Conservation (phyloP, 2,329 filamentous ascomycete genomes). For the Dissoconium aciculare region DNA sequence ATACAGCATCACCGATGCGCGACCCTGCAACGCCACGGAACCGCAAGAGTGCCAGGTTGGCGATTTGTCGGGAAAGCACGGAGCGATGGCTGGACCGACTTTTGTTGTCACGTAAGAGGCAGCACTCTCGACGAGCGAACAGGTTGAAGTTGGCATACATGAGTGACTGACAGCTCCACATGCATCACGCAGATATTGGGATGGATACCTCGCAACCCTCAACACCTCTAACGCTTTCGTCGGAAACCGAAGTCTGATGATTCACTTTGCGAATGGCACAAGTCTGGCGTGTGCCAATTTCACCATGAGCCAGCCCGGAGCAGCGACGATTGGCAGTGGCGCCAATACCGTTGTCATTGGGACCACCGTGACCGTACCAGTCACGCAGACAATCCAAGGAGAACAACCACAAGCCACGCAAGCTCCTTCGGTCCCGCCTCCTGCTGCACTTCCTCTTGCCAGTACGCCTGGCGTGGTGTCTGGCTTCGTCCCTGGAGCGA, state of each 20-base stretch:
- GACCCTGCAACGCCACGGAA: slow-evolving; percentile 24
- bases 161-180: background rate
- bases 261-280: slow-evolving; percentile 39
- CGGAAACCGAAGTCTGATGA: slow-evolving; percentile 39
- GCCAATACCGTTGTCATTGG: slow-evolving; percentile 6
- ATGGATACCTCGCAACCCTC: slow-evolving; percentile 35
- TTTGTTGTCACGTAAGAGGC: slow-evolving; percentile 20
- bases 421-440: slow-evolving; percentile 5
- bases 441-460: slow-evolving; percentile 3
- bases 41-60: slow-evolving; percentile 31
- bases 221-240: slow-evolving; percentile 33
- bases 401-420: too few species aligned
- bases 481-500: too few species aligned
- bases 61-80: slow-evolving; percentile 33
- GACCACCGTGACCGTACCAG: too few species aligned
- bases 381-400: too few species aligned
- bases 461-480: slow-evolving; percentile 4
- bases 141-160: background rate
- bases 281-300: slow-evolving; percentile 46
- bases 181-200: slow-evolving; percentile 28
- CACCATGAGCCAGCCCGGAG: too few species aligned
- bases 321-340: slow-evolving; percentile 5
- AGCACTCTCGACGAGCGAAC: background rate
- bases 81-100: slow-evolving; percentile 22
- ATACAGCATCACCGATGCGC: slow-evolving; percentile 27